Conservation (phyloP, 2,329 filamentous ascomycete species). For the Aspergillus sp. region DNA sequence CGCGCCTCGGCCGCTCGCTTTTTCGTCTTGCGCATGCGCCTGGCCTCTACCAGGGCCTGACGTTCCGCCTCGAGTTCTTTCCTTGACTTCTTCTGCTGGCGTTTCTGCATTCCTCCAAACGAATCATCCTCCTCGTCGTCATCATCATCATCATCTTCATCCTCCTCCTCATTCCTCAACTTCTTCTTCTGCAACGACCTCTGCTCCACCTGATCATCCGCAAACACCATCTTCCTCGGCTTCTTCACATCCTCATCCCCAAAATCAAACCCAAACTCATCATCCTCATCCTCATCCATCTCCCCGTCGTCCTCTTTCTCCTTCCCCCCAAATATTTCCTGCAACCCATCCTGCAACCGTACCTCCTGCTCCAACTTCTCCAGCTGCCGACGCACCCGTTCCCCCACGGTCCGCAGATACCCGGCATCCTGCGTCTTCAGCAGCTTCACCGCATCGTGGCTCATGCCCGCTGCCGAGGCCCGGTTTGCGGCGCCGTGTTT, state of each 20-base stretch:
- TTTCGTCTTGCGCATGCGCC: constrained; percentile 46
- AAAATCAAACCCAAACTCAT: constrained; percentile 26
- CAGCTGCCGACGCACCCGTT: constrained; percentile 55
- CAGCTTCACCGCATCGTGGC: constrained; percentile 60
- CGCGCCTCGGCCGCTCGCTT: constrained; percentile 51
- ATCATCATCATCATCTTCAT: constrained; percentile 21
- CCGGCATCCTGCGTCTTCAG: constrained; percentile 66
- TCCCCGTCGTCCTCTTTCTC: constrained; percentile 20
- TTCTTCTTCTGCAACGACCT: constrained; percentile 24
- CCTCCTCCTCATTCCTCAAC: constrained; percentile 17
- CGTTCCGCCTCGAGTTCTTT: constrained; percentile 46
- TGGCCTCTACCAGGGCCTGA: constrained; percentile 37
- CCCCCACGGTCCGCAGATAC: constrained; percentile 59
- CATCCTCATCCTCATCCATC: constrained; percentile 20
- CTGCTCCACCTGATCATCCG: constrained; percentile 38
- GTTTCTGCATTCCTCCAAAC: constrained; percentile 13
- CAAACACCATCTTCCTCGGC: constrained; percentile 40
- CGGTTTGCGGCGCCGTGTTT: constrained; percentile 43
- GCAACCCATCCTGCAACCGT: constrained; percentile 41
- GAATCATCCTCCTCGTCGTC: constrained; percentile 24
- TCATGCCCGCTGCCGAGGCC: constrained; percentile 46
- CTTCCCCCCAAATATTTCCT: constrained; percentile 26
- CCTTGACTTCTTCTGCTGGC: constrained; percentile 39
- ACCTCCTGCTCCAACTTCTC: constrained; percentile 50
- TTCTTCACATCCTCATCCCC: constrained; percentile 21